Evolutionary conservation across 306 rosid species (phyloP), one percentile per base, ranked within the genome.

Genomic region (Sesbania bispinosa): DNA sequence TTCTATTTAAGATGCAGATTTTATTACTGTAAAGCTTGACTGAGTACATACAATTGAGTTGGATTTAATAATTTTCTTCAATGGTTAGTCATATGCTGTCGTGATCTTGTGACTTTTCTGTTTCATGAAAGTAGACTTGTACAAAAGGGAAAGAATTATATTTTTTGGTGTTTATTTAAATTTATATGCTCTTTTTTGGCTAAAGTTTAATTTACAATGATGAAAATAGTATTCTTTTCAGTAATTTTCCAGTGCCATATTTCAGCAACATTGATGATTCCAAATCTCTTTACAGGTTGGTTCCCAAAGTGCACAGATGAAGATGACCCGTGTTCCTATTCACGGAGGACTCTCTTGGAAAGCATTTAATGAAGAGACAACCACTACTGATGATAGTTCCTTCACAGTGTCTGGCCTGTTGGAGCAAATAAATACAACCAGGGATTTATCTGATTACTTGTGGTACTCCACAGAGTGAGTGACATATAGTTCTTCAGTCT

Each of bases 391-490:
- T 70, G 96, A 91, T 42, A 80, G 85, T 76, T 71, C 96, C 47
- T 89, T 91, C 77, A 89, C 96, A 0, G 84, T 73, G 35, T 79
- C 72, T 4, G 99, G 99, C 52, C 80, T 94, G 65, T 82, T 91
- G 81, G 99, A 94, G 78, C 99, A 94, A 86, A 79, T 94, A 75
- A 94, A 94, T 81, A 86, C 91, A 74, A 94, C 99, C 33, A 86
- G 99, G 73, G 99, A 94, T 80, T 72, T 82, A 50, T 80, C 99
- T 24, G 99, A 94, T 70, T 91, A 94, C 77, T 79, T 94, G 88
- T 94, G 99, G 99, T 94, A 94, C 87, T 73, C 88, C 46, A 94
- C 99, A 80, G 99, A 94, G 99, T 94, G 81, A 91, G 99, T 94
- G 68, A 57, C 68, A 54, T 21, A 32, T 27, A 48, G 45, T 63